Conservation (phyloP, 495 filamentous ascomycete genomes). For the Platismatia glauca region DNA sequence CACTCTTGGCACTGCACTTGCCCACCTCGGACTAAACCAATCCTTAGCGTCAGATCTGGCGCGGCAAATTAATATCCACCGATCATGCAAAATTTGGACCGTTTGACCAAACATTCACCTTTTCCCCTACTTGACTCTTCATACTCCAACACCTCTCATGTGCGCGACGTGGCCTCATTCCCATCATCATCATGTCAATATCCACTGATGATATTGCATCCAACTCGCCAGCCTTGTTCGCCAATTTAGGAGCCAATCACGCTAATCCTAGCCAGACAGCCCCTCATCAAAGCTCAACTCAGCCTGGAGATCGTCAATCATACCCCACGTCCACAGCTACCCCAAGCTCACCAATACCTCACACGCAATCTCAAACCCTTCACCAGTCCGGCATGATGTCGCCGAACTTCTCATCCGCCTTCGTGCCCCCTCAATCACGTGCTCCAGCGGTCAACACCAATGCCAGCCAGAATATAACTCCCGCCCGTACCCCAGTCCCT, state of each 20-base stretch:
- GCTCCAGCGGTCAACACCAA: not conserved
- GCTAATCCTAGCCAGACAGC: constrained; percentile 21
- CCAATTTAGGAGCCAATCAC: constrained; percentile 24
- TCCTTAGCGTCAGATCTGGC: not conserved
- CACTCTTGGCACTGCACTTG: too few species aligned
- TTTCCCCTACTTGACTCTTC: not conserved
- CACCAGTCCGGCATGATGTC: not conserved
- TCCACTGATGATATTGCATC: constrained; percentile 23
- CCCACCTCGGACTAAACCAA: not conserved
- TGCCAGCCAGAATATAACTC: constrained; percentile 4
- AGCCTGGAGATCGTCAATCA: constrained; percentile 18
- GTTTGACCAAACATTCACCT: too few species aligned
- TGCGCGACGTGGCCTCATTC: too few species aligned
- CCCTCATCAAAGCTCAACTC: constrained; percentile 18
- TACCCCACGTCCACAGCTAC: constrained; percentile 17
- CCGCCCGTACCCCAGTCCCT: constrained; percentile 19
- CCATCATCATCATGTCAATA: constrained; percentile 16
- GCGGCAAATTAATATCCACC: not conserved
- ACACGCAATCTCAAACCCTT: not conserved
- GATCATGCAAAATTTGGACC: not conserved
- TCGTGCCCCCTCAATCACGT: not conserved
- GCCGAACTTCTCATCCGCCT: not conserved
- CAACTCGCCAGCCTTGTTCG: constrained; percentile 25
- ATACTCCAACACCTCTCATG: too few species aligned
- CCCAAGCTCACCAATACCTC: not conserved